phyloP scores from a whole-genome alignment of 2,329 filamentous ascomycete genomes.

The Metarhizium sp. region DNA sequence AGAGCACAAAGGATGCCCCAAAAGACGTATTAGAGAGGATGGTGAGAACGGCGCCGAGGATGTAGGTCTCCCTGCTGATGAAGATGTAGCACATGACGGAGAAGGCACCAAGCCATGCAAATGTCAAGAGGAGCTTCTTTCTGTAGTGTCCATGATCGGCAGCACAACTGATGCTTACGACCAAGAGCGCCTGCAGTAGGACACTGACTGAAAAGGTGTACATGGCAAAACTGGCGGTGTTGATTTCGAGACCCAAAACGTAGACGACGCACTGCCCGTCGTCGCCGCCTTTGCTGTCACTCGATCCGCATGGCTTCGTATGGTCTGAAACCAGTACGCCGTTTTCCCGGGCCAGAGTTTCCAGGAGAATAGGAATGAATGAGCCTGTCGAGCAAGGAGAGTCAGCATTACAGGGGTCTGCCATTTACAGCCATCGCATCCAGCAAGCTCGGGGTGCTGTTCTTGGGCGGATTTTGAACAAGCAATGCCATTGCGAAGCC shows the following conservation, averaged over 20 bases:
- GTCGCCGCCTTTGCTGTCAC: slow-evolving; percentile 41
- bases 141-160: slow-evolving; percentile 90
- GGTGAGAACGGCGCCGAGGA: slow-evolving; percentile 74
- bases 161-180: slow-evolving; percentile 92
- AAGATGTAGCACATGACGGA: slow-evolving; percentile 85
- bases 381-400: slow-evolving; percentile 47
- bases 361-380: slow-evolving; percentile 91
- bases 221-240: slow-evolving; percentile 96
- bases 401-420: slow-evolving; percentile 5
- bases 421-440: too few species aligned
- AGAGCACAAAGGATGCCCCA: slow-evolving; percentile 85
- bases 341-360: slow-evolving; percentile 86
- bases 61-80: slow-evolving; percentile 63
- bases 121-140: slow-evolving; percentile 78
- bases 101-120: slow-evolving; percentile 72
- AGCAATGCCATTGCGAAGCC: neutral
- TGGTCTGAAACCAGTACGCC: slow-evolving; percentile 77
- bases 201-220: slow-evolving; percentile 96
- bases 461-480: neutral
- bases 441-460: too few species aligned
- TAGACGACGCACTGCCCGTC: slow-evolving; percentile 71
- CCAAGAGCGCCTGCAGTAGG: slow-evolving; percentile 75
- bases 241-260: slow-evolving; percentile 76
- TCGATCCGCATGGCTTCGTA: slow-evolving; percentile 62
- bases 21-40: slow-evolving; percentile 91